Evolutionary conservation across 345 rosid species (phyloP).

Genomic region (Euphorbia pulcherrima): DNA sequence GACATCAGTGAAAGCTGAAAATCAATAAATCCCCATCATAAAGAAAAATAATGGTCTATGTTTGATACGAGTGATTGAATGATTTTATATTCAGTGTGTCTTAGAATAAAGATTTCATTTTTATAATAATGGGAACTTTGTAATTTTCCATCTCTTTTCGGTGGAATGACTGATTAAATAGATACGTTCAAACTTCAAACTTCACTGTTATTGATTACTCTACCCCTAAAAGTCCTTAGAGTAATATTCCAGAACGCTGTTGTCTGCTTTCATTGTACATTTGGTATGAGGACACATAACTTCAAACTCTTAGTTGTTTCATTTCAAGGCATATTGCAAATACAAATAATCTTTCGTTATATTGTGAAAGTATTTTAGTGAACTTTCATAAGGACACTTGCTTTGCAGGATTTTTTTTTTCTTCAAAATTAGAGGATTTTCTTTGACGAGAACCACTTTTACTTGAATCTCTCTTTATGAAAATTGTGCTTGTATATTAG

Average conservation of each 20-base stretch:
- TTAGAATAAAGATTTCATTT: neutral
- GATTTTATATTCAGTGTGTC: neutral
- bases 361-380: neutral
- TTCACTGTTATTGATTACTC: no score
- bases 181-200: neutral
- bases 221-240: neutral
- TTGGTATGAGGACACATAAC: neutral
- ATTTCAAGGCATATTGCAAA: neutral
- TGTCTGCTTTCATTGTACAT: neutral
- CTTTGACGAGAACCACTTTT: neutral
- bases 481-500: neutral
- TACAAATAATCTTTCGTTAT: neutral
- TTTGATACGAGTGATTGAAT: neutral
- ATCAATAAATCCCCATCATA: neutral
- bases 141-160: neutral
- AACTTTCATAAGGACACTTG: neutral
- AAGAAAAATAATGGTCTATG: neutral
- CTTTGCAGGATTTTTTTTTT: neutral
- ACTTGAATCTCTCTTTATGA: neutral
- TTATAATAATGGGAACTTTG: neutral
- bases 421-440: neutral
- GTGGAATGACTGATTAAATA: neutral
- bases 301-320: neutral
- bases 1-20: neutral
- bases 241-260: neutral